A percentile compares a stretch with the other conserved stretches of the same genome.
These are phyloP conservation scores for Globisporangium okanoganense DNA, from an alignment of 352 stramenopile genomes.

Conservation along the genomic window DNA sequence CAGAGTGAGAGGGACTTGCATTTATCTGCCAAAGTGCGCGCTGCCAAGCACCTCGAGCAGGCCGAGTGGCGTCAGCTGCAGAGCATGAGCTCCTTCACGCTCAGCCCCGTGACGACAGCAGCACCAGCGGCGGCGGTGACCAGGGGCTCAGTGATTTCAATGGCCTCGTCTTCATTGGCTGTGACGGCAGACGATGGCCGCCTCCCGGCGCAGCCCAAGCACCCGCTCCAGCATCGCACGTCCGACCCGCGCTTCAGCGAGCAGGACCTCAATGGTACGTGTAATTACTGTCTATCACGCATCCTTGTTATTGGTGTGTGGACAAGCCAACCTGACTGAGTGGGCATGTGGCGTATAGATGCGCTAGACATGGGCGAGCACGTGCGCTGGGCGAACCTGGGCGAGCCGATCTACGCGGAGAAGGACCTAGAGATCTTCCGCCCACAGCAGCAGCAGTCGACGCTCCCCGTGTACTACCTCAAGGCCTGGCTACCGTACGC, in stretches of 20 bases:
- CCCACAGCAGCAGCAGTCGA: conserved; percentile 40
- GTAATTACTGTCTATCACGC: conserved; percentile 3
- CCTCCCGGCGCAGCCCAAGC: conserved; percentile 18
- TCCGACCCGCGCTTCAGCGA: conserved; percentile 67
- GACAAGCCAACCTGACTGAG: too few species aligned
- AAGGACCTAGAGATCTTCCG: conserved; percentile 77
- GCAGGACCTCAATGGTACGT: conserved; percentile 40
- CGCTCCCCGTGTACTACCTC: conserved; percentile 60
- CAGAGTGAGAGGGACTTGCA: neutral
- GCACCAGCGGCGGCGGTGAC: neutral
- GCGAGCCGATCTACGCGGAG: conserved; percentile 64
- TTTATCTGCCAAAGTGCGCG: conserved; percentile 3
- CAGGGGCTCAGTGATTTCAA: neutral
- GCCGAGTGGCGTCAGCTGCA: conserved; percentile 12
- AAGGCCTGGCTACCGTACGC: conserved; percentile 69
- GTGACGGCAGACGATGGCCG: neutral
- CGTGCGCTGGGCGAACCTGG: conserved; percentile 52
- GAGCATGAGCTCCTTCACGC: conserved; percentile 19
- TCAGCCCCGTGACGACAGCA: conserved; percentile 7
- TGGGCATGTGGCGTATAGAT: too few species aligned
- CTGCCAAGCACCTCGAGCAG: conserved; percentile 6
- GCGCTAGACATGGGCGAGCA: conserved; percentile 66
- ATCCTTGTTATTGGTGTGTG: too few species aligned
- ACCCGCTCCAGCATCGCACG: conserved; percentile 44
- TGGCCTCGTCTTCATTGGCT: neutral